Evolutionary conservation across 2,329 filamentous ascomycete genomes (phyloP), one percentile per base, ranked within the genome.

Genomic region (Hypoxylon rubiginosum): DNA sequence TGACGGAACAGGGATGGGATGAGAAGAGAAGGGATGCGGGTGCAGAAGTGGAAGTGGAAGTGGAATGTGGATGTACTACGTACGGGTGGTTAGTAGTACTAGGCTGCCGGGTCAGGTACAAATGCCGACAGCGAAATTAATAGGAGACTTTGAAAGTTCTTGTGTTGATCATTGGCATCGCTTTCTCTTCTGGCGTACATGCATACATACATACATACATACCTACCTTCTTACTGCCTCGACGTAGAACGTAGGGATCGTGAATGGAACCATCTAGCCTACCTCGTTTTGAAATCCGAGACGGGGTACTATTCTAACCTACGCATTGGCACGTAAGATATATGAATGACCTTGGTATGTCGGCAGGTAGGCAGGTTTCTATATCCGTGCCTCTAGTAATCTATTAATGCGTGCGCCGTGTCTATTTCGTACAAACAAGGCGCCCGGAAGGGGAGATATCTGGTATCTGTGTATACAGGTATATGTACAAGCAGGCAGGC

Each of bases 371-470:
- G 34, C 13, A 15, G 4, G 13, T 32, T 19, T 34, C 46, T 30
- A 6, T 48, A n/a, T 26, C 45, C 26, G 5, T 26, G 7, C 19
- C 17, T 46, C 43, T 46, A 2, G 26, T 28, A 28, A 4, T 28
- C 26, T 28, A 28, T 9, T 34, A 34, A 10, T 34, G 8, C 13
- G 3, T 36, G 34, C 11, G 34, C 34, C 2, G 15, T 32, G 48
- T 21, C 7, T 45, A 28, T 36, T 36, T 36, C 1, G n/a, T n/a
- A n/a, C 24, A 21, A 21, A 41, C 21, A 39, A 17, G 19, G 2
- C 19, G 13, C 32, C 19, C 45, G 28, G 17, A 46, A 60, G 53
- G 17, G 59, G 59, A 49, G 59, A n/a, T n/a, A 62, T 57, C 28
- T 48, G 39, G 32, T 46, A 15, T 43, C 46, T 62, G 21, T 53